phyloP scores from a whole-genome alignment of 83 land plant genomes.

The Diphasiastrum complanatum region DNA sequence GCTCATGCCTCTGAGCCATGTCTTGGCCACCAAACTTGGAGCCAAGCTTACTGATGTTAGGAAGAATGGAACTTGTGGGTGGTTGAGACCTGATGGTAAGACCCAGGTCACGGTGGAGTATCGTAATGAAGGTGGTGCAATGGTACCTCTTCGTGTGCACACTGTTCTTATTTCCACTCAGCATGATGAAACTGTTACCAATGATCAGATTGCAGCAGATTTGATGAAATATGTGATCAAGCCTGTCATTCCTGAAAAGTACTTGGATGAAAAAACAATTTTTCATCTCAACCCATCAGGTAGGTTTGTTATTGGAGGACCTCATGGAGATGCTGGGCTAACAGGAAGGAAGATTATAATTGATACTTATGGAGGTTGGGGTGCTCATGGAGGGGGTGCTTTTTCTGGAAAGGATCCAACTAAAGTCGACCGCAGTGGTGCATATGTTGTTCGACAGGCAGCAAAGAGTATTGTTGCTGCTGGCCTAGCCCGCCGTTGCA shows the following conservation, averaged over 20 bases:
- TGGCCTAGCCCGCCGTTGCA: no score
- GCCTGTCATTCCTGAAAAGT: conserved; percentile 1
- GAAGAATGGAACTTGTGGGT: background rate
- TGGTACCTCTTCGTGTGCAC: conserved; percentile 3
- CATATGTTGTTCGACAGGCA: conserved; percentile 2
- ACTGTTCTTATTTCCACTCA: conserved; percentile 10
- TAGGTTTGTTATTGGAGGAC: conserved; percentile 5
- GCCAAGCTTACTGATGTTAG: no score
- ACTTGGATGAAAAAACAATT: conserved; percentile 8
- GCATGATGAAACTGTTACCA: conserved; percentile 1
- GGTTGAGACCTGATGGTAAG: conserved; percentile 3
- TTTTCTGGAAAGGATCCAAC: no score
- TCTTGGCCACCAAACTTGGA: conserved; percentile 4
- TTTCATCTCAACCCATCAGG: background rate
- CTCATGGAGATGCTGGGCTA: conserved; percentile 4
- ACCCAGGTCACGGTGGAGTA: conserved; percentile 11
- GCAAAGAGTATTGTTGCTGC: conserved; percentile 5
- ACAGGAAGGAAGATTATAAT: conserved; percentile 7
- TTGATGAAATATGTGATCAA: background rate
- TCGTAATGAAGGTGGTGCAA: background rate
- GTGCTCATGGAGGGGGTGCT: no score
- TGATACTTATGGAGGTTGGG: no score
- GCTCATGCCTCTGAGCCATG: conserved; percentile 8
- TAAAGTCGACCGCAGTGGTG: no score
- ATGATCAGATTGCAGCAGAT: conserved; percentile 1